phyloP scores from a whole-genome alignment of 2,329 filamentous ascomycete genomes.

The Aspergillus tanneri region DNA sequence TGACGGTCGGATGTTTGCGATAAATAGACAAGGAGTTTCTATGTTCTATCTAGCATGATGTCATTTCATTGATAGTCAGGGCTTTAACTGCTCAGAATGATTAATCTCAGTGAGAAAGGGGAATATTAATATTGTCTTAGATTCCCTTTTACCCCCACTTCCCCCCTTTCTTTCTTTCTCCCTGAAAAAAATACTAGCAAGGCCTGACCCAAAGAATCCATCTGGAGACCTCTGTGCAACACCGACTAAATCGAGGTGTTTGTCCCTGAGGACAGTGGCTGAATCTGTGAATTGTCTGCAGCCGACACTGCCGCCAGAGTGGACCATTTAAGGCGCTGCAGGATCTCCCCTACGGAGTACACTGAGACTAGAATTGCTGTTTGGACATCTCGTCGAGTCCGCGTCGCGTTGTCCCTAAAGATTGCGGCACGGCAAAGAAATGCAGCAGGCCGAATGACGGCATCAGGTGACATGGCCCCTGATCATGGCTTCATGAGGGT shows the following conservation, averaged over 20 bases:
- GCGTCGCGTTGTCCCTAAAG: too few relatives aligned
- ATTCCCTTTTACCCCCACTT: too few relatives aligned
- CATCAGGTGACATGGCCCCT: neutral
- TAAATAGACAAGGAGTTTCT: constrained; percentile 12
- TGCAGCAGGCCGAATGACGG: neutral
- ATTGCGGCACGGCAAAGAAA: too few relatives aligned
- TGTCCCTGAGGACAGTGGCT: neutral
- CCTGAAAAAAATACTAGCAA: too few relatives aligned
- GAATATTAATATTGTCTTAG: too few relatives aligned
- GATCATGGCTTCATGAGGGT: too few relatives aligned
- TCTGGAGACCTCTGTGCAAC: neutral
- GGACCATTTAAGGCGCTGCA: too few relatives aligned
- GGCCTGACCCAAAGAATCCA: too few relatives aligned
- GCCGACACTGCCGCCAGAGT: neutral
- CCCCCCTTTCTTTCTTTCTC: too few relatives aligned
- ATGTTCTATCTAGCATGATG: constrained; percentile 11
- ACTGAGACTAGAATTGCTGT: too few relatives aligned
- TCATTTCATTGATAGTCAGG: constrained; percentile 7
- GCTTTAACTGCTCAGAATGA: neutral
- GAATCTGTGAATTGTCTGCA: neutral
- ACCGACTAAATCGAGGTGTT: neutral
- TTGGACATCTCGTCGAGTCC: too few relatives aligned
- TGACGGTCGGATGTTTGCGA: constrained; percentile 10
- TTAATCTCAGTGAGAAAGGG: neutral
- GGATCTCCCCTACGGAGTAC: too few relatives aligned